Percentiles rank a stretch among this genome's conserved stretches.
Conservation (phyloP, 768 basidiomycete species). For the Multifurca ochricompacta region DNA sequence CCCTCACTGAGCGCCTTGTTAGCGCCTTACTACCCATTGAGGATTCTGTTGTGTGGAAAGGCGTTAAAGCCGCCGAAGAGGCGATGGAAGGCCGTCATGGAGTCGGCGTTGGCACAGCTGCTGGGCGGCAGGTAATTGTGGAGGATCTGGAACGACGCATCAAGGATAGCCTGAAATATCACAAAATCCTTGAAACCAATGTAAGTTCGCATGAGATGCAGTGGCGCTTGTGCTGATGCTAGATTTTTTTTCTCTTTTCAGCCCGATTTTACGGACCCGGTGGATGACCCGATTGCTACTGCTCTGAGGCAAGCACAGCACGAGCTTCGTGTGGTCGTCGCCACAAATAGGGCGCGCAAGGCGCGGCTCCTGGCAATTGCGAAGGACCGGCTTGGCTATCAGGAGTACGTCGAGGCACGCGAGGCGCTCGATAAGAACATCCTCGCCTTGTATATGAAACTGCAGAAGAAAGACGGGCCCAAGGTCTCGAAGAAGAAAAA, state of each 20-base stretch:
- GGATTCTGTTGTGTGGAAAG: constrained; percentile 57
- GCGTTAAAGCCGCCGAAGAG: constrained; percentile 77
- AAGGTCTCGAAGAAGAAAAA: constrained; percentile 73
- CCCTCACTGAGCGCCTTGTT: constrained; percentile 77
- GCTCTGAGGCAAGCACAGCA: constrained; percentile 84
- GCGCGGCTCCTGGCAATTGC: constrained; percentile 65
- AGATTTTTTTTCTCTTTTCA: constrained; percentile 24
- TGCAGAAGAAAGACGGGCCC: constrained; percentile 74
- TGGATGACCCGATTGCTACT: constrained; percentile 91
- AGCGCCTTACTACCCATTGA: constrained; percentile 66
- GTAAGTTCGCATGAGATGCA: constrained; percentile 39
- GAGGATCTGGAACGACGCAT: constrained; percentile 71
- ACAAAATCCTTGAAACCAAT: constrained; percentile 59
- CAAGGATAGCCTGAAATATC: constrained; percentile 67
- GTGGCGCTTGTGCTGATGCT: constrained; percentile 17
- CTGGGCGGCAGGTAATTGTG: constrained; percentile 71
- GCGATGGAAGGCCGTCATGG: constrained; percentile 80
- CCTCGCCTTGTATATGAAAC: constrained; percentile 59
- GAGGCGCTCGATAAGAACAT: constrained; percentile 87
- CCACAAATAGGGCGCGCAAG: constrained; percentile 80
- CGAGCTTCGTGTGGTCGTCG: constrained; percentile 66
- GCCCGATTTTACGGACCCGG: constrained; percentile 69
- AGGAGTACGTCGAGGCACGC: constrained; percentile 81
- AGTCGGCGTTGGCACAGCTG: constrained; percentile 64
- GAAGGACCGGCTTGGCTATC: constrained; percentile 80